Base-by-base conservation (phyloP, 2,329 filamentous ascomycete species). In the Thyridium curvatum region DNA sequence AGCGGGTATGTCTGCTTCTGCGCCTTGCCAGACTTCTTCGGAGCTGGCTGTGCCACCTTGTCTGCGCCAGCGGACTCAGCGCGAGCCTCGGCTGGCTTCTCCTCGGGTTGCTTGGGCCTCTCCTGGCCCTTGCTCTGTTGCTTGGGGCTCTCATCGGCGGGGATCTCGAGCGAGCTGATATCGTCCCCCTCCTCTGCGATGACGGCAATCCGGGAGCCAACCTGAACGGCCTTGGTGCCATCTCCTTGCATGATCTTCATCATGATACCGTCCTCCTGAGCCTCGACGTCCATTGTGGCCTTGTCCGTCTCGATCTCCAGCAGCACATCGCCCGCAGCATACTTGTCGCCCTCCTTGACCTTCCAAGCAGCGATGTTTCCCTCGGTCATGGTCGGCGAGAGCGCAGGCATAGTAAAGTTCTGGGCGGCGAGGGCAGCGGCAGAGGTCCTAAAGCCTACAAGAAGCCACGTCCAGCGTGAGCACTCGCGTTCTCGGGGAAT, bases 301-400 rank as follows among this genome's bases (percentile, higher is more conserved):
- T 94, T 94, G 64, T 94, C 88, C 42, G 88, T 94, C 68, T 94
- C 88, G 59, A 94, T 93, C 65, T 94, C 88, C 43, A 94, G 79
- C 37, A 94, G 73, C 26, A 94, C 86, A 61, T 94, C 88, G 50
- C 88, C 88, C 41, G 87, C 84, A 36, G 77, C 71, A 62, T 88
- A 94, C 37, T 78, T 74, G 51, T 93, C 86, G 58, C 87, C 88
- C 68, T 94, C 88, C 64, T 91, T 91, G 54, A 94, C 75, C 61
- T 81, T 84, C 88, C 88, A 94, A 45, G 65, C 77, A 35, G 85
- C 77, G 55, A 94, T 94, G 64, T 88, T 93, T 45, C 88, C 88
- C 65, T 94, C 88, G 46, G 87, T 94, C 88, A 94, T 94, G 41
- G 88, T 94, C 40, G 88, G 88, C 45, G 87, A 94, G 46, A 94